Conservation (phyloP, 2,329 filamentous ascomycete genomes). For the Onygenales sp. region DNA sequence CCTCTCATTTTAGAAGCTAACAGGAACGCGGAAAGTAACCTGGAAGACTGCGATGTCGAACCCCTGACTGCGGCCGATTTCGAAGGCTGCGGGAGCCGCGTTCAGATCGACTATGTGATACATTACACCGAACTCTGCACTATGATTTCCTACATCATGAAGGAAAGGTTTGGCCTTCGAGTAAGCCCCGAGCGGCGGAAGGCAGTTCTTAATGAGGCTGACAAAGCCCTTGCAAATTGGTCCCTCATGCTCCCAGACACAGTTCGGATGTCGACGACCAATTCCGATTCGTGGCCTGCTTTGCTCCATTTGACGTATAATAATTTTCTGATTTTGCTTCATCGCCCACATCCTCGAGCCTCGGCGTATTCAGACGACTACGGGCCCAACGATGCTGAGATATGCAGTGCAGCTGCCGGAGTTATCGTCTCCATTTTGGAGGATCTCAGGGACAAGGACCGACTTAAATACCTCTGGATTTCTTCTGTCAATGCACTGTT, state of each 20-base stretch:
- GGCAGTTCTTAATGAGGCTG: constrained; percentile 31
- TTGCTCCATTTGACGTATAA: constrained; percentile 37
- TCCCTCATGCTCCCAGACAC: constrained; percentile 32
- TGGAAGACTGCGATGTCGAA: constrained; percentile 44
- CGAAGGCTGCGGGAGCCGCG: constrained; percentile 35
- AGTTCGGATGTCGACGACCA: constrained; percentile 29
- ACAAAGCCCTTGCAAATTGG: constrained; percentile 34
- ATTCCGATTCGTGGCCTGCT: constrained; percentile 35
- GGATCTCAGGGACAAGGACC: constrained; percentile 31
- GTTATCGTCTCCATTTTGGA: constrained; percentile 38
- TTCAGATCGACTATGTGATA: constrained; percentile 37
- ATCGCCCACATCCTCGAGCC: constrained; percentile 35
- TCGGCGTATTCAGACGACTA: constrained; percentile 36
- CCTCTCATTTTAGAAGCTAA: constrained; percentile 2
- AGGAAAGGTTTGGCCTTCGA: constrained; percentile 32
- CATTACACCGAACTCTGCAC: constrained; percentile 42
- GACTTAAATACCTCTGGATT: constrained; percentile 35
- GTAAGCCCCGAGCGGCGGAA: constrained; percentile 32
- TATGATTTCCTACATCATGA: constrained; percentile 38
- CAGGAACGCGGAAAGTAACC: constrained; percentile 21
- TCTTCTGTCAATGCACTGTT: constrained; percentile 36
- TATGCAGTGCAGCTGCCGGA: constrained; percentile 35
- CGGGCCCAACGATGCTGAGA: constrained; percentile 36
- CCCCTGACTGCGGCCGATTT: constrained; percentile 38
- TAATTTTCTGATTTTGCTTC: constrained; percentile 37